Conservation (phyloP, 345 rosid species). For the Durio zibethinus region DNA sequence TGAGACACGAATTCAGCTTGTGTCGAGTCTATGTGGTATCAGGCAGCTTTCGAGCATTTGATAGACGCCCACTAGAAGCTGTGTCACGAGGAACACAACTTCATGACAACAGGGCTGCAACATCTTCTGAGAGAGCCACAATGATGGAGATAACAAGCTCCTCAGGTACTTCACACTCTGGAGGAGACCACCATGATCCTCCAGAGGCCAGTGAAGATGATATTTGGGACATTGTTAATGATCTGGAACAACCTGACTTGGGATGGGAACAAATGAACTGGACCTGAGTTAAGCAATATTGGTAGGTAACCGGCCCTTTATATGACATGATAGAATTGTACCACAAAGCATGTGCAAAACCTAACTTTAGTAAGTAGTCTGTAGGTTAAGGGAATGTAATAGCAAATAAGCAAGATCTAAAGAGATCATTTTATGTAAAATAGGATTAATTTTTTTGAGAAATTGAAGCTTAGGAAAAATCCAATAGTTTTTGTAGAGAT, state of each 20-base stretch:
- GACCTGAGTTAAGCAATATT: conserved; percentile 28
- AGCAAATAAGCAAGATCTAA: conserved; percentile 2
- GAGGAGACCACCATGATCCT: conserved; percentile 38
- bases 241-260: conserved; percentile 35
- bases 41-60: conserved; percentile 77
- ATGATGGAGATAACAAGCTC: conserved; percentile 37
- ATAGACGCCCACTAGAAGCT: conserved; percentile 72
- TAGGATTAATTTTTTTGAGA: neutral
- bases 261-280: conserved; percentile 57
- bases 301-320: neutral
- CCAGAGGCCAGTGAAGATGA: conserved; percentile 25
- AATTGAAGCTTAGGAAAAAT: neutral
- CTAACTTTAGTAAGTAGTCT: conserved; percentile 8
- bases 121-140: conserved; percentile 25
- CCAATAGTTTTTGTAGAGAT: neutral
- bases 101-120: conserved; percentile 26
- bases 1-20: conserved; percentile 78
- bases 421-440: neutral
- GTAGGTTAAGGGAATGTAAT: neutral
- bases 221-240: conserved; percentile 29
- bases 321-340: neutral
- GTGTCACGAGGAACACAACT: conserved; percentile 26
- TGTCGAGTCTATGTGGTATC: conserved; percentile 79
- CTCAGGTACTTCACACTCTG: conserved; percentile 43
- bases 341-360: neutral